Evolutionary conservation across 164 flowering plant species (phyloP), one percentile per base, ranked within the genome.

Genomic region (Vitis cinerea): DNA sequence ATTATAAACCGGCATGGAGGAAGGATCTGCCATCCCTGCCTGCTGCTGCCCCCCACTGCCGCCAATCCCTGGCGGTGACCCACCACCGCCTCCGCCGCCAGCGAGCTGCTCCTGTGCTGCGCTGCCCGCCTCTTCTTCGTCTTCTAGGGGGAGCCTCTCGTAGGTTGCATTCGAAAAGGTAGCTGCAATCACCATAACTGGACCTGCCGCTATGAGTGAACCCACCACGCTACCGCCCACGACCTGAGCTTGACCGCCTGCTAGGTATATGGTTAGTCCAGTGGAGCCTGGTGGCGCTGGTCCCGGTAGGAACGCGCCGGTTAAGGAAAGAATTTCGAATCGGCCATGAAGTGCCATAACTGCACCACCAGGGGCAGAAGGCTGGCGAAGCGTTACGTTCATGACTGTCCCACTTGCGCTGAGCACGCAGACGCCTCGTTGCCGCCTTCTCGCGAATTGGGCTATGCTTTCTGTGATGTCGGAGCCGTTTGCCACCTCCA

Each of bases 191-290:
- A 85, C 74, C 75, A 83, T 83, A 2, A 85, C 84, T 16, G 87
- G 85, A 10, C 89, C 87, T 1, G 89, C 62, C 0, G 89, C 89
- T 23, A 82, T 71, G 10, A 86, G 75, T 1, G 87, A 63, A 1
- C 89, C 87, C n/a, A 82, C 83, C 19, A 85, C 89, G 31, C 77
- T 79, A 0, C 89, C 87, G 0, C 89, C 89, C 2, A 85, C 86
- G 2, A 85, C 83, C 74, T 83, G 86, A 0, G 86, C 88, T 66
- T 85, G 88, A 3, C 85, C 86, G 10, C 86, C 85, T 6, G 89
- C 87, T 2, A 83, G 55, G 64, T 83, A 85, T 3, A 85, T 72
- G 3, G 85, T 83, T 17, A 85, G 62, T 4, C 89, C 85, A 12
- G 85, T 79, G 11, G 89, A 74, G 1, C 89, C 89, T 0, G 89